Evolutionary conservation across 441 rosid genomes (phyloP), one percentile per base, ranked within the genome.

Genomic region (Brassica hybrid): DNA sequence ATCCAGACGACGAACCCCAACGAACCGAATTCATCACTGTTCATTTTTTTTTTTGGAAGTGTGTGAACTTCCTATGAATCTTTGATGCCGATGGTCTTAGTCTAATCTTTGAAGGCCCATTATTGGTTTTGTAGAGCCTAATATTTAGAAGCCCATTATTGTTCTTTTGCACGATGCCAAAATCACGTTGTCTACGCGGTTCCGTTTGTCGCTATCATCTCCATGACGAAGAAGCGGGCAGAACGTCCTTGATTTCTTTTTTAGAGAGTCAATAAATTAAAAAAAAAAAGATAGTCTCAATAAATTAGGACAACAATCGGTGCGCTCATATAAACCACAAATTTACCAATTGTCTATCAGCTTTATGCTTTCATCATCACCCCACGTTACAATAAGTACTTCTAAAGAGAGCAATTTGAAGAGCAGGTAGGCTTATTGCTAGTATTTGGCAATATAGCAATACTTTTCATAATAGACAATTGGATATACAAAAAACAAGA

Each of bases 171-270:
- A 21, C 32, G 32, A 12, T 58, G 19, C 19, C 10, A 14, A 65
- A 54, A 14, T 57, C 32, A 74, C 43, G 27, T 73, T 5, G 7
- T 16, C 10, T 1, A 34, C 14, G 67, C 38, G 19, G 41, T 38
- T 12, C 21, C 66, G 45, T 67, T 72, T 25, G 66, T 21, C 65
- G 63, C 21, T 48, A 67, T 67, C 72, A 12, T 41, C 56, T 19
- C 32, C 52, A 38, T 11, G 54, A 11, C 69, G 52, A 36, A 9
- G 16, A 17, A 54, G 59, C 59, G 23, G 21, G 61, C 61, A 18
- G n/a, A 18, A 3, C 27, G 61, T 56, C 5, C 13, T 16, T 18
- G 61, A 9, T 56, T 16, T 8, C 7, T 10, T 56, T 17, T 17
- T 56, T 56, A 56, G 16, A 48, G 56, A 14, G 27, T 13, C 61